Percentiles rank a stretch among this genome's conserved stretches.
Evolutionary conservation across 2,329 filamentous ascomycete genomes (phyloP).

Genomic region (Ascochyta koolunga): DNA sequence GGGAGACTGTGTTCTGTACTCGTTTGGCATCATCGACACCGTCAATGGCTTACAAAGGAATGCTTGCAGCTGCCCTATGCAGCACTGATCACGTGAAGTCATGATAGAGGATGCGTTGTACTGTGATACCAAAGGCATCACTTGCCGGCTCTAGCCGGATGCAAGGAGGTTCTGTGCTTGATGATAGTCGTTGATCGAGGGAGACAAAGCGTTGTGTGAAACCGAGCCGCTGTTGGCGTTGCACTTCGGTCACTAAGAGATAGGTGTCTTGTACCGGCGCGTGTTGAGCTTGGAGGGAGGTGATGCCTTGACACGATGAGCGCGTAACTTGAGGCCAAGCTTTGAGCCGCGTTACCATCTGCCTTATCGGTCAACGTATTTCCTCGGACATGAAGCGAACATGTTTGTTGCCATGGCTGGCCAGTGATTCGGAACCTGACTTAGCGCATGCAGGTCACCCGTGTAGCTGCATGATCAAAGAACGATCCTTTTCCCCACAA

Average conservation of each 20-base stretch:
- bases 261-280: constrained; percentile 22
- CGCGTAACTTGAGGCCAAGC: constrained; percentile 8
- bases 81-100: constrained; percentile 25
- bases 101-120: constrained; percentile 20
- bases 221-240: constrained; percentile 35
- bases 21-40: constrained; percentile 9
- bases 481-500: constrained; percentile 34
- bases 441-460: constrained; percentile 38
- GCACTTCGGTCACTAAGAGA: constrained; percentile 35
- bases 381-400: background rate
- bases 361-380: constrained; percentile 15
- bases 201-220: constrained; percentile 26
- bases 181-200: constrained; percentile 23
- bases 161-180: constrained; percentile 34
- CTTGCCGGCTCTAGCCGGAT: constrained; percentile 26
- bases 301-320: constrained; percentile 9
- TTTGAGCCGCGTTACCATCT: constrained; percentile 15
- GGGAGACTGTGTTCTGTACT: constrained; percentile 11
- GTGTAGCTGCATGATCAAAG: constrained; percentile 34
- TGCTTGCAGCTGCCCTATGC: constrained; percentile 17
- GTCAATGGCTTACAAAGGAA: constrained; percentile 41
- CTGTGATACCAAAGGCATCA: constrained; percentile 31
- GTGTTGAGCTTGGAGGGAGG: constrained; percentile 15
- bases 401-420: constrained; percentile 11
- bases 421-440: constrained; percentile 16